These are phyloP conservation scores for Chytridium lagenaria DNA, from an alignment of 371 early-diverging fungal species.

Conservation along the genomic window DNA sequence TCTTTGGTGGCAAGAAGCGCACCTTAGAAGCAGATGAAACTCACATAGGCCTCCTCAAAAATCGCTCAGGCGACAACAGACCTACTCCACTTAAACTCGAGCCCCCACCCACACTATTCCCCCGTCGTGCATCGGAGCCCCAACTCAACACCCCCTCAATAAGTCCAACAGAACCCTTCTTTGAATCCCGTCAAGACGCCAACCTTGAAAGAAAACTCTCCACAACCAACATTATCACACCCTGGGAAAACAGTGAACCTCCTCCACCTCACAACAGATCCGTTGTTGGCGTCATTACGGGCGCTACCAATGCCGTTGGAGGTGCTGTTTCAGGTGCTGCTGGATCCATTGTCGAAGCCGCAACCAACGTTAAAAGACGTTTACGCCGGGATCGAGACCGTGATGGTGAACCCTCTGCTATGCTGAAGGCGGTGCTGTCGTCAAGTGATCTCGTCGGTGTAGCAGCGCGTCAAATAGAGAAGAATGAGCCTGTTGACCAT, in stretches of 20 bases:
- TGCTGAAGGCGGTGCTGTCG: background rate
- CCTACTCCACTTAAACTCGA: background rate
- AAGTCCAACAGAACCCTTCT: background rate
- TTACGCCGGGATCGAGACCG: background rate
- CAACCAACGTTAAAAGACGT: background rate
- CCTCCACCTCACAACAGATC: background rate
- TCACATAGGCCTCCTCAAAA: background rate
- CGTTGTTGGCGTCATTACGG: background rate
- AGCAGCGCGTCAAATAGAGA: too few species aligned
- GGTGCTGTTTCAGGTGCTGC: slow-evolving; percentile 1
- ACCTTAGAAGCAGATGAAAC: too few species aligned
- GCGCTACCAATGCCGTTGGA: background rate
- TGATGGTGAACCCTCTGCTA: background rate
- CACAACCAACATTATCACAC: background rate
- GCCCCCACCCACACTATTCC: background rate
- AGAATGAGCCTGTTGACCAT: too few species aligned
- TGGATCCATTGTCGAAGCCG: background rate
- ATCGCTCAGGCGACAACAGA: background rate
- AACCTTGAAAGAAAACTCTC: background rate
- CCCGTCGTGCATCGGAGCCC: background rate
- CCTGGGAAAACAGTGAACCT: background rate
- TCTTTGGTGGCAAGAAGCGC: too few species aligned
- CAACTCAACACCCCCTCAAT: background rate
- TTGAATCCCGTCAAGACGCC: background rate
- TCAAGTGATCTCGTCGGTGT: background rate